Conservation (phyloP, 176 grass and related monocot genomes). For the Cenchrus purpureus region DNA sequence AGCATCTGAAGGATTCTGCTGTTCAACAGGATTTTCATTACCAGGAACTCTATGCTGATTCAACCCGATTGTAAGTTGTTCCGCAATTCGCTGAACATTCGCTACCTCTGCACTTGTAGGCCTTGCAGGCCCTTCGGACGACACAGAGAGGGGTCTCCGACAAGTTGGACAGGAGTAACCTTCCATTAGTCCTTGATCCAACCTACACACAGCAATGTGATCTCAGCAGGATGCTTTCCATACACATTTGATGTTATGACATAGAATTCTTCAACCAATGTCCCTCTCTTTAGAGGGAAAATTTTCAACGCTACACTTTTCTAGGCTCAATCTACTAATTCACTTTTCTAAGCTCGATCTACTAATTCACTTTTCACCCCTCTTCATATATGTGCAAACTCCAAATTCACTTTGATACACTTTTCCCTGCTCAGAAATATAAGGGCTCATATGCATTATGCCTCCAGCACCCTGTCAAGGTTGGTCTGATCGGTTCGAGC, state of each 20-base stretch:
- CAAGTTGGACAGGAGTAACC: constrained; percentile 97
- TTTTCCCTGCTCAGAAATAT: background rate
- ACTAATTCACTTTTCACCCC: background rate
- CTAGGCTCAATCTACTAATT: background rate
- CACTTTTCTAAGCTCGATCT: background rate
- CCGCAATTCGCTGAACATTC: constrained; percentile 66
- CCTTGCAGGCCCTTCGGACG: constrained; percentile 59
- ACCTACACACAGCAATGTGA: constrained; percentile 60
- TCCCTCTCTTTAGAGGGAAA: constrained; percentile 8
- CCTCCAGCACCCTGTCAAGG: background rate
- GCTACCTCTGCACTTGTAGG: constrained; percentile 42
- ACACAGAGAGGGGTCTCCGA: constrained; percentile 79
- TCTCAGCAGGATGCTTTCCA: background rate
- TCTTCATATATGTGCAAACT: background rate
- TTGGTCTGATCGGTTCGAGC: too few species aligned
- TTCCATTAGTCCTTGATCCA: constrained; percentile 93
- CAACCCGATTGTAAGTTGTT: constrained; percentile 66
- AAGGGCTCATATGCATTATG: background rate
- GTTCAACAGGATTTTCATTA: constrained; percentile 63
- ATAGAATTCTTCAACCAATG: background rate
- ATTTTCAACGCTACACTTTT: background rate
- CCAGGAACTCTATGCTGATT: constrained; percentile 69
- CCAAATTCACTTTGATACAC: background rate
- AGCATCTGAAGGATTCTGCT: constrained; percentile 70
- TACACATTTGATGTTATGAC: constrained; percentile 34